These are phyloP conservation scores for Sugiyamaella castrensis DNA, from an alignment of 1,139 yeast genomes.

Conservation along the genomic window DNA sequence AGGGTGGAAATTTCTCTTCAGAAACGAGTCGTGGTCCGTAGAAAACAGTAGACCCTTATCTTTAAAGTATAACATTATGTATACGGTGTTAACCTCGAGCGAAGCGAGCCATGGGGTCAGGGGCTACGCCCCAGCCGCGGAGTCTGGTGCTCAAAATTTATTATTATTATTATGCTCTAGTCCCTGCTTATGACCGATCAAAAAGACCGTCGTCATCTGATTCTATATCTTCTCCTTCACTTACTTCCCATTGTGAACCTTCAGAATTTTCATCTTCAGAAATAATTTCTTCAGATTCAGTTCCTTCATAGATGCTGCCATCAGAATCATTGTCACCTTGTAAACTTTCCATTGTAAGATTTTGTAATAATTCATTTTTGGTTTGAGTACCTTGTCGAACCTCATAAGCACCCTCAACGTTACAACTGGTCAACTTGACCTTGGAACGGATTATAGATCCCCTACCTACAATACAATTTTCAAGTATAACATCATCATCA, in stretches of 20 bases:
- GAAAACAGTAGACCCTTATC: no score
- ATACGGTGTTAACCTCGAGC: no score
- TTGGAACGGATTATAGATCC: constrained; percentile 52
- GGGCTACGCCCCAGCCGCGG: no score
- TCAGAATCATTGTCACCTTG: constrained; percentile 35
- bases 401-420: constrained; percentile 74
- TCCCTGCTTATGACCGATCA: constrained; percentile 40
- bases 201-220: constrained; percentile 44
- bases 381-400: constrained; percentile 58
- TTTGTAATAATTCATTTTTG: constrained; percentile 81
- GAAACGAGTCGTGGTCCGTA: no score
- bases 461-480: constrained; percentile 83
- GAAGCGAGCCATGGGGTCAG: no score
- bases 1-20: no score
- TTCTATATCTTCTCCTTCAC: constrained; percentile 27
- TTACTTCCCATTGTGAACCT: constrained; percentile 21
- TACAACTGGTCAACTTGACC: constrained; percentile 55
- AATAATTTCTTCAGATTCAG: constrained; percentile 18
- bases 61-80: no score
- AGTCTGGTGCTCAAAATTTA: no score
- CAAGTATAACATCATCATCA: constrained; percentile 70
- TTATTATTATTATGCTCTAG: background rate
- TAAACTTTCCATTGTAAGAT: constrained; percentile 55
- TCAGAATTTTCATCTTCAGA: constrained; percentile 31
- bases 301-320: constrained; percentile 19